Conservation (phyloP, 2,329 filamentous ascomycete species). For the Fusarium sambucinum region DNA sequence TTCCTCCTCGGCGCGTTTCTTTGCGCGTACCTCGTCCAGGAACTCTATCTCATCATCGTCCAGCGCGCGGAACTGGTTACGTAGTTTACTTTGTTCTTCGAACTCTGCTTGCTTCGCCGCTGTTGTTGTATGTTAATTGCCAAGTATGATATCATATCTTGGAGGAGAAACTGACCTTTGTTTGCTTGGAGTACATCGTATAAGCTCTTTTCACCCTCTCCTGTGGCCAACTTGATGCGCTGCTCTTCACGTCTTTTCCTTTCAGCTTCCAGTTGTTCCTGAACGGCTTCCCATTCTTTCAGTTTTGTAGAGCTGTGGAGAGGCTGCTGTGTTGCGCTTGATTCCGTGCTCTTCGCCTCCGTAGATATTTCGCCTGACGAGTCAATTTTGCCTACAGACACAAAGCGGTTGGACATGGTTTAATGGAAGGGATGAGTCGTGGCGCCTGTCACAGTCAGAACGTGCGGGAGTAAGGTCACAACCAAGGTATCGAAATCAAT, state of each 20-base stretch:
- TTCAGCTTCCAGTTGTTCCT: slow-evolving; percentile 73
- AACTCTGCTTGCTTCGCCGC: slow-evolving; percentile 86
- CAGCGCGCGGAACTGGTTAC: slow-evolving; percentile 81
- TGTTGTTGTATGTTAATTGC: slow-evolving; percentile 47
- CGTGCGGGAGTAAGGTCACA: neutral
- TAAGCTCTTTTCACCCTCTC: slow-evolving; percentile 68
- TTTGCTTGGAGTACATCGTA: slow-evolving; percentile 85
- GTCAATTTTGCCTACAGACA: slow-evolving; percentile 65
- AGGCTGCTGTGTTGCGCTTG: slow-evolving; percentile 27
- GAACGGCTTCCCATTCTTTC: slow-evolving; percentile 73
- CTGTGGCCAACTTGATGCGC: slow-evolving; percentile 57
- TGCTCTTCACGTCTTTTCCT: slow-evolving; percentile 66
- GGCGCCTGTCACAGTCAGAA: neutral
- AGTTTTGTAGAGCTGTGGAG: slow-evolving; percentile 43
- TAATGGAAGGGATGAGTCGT: neutral
- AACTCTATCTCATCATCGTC: slow-evolving; percentile 86
- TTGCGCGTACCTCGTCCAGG: slow-evolving; percentile 69
- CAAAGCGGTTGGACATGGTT: slow-evolving; percentile 66
- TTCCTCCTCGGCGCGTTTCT: slow-evolving; percentile 66
- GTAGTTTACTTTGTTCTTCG: slow-evolving; percentile 77
- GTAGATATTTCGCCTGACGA: slow-evolving; percentile 44
- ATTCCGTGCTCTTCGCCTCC: slow-evolving; percentile 24
- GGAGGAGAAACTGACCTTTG: slow-evolving; percentile 68
- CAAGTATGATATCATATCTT: neutral
- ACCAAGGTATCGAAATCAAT: neutral